phyloP scores from a whole-genome alignment of 306 rosid genomes.

The Acacia acuminata region DNA sequence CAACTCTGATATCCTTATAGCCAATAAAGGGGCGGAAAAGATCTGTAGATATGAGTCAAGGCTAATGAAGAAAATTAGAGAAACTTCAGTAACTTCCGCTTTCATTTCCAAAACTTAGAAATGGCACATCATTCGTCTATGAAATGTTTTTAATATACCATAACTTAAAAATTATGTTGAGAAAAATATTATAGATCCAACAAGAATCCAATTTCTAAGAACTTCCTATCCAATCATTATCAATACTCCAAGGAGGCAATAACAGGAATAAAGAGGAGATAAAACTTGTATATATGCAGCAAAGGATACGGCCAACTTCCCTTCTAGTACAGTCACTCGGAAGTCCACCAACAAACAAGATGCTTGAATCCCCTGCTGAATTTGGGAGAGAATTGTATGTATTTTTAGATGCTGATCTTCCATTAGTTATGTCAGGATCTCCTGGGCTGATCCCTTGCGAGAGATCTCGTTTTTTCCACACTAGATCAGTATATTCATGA shows the following conservation, averaged over 20 bases:
- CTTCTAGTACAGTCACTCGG: constrained; percentile 85
- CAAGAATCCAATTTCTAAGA: constrained; percentile 12
- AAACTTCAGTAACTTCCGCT: constrained; percentile 23
- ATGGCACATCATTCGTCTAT: constrained; percentile 9
- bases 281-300: neutral
- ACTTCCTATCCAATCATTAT: constrained; percentile 8
- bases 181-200: neutral
- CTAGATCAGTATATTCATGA: constrained; percentile 36
- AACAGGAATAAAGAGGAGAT: neutral
- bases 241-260: neutral
- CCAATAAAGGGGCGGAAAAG: constrained; percentile 86
- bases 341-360: constrained; percentile 73
- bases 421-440: constrained; percentile 40
- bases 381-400: constrained; percentile 36
- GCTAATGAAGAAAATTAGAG: constrained; percentile 27
- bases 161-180: neutral
- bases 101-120: constrained; percentile 22
- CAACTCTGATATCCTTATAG: constrained; percentile 64
- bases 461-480: constrained; percentile 41
- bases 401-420: constrained; percentile 43
- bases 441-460: constrained; percentile 35
- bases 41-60: constrained; percentile 59
- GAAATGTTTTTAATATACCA: constrained; percentile 1
- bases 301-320: constrained; percentile 93
- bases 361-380: constrained; percentile 53